Percentiles rank a stretch among this genome's conserved stretches.
phyloP scores from a whole-genome alignment of 768 basidiomycete genomes.

The Wakefieldia striispora region DNA sequence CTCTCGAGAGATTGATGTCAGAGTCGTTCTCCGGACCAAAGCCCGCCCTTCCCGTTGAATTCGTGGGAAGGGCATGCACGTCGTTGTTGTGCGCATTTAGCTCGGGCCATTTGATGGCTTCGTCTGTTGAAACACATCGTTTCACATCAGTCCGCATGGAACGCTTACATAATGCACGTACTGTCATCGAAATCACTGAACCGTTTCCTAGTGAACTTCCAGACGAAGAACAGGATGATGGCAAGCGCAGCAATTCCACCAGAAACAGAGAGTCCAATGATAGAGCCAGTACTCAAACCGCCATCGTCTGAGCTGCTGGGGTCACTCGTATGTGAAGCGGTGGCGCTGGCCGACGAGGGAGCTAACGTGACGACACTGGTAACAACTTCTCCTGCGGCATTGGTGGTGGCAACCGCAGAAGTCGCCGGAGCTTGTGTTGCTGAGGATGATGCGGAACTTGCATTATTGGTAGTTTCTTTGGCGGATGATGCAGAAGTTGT shows the following conservation, averaged over 20 bases:
- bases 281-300: slow-evolving; percentile 66
- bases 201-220: slow-evolving; percentile 85
- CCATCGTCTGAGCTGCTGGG: slow-evolving; percentile 18
- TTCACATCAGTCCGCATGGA: slow-evolving; percentile 5
- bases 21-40: slow-evolving; percentile 61
- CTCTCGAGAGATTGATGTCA: slow-evolving; percentile 54
- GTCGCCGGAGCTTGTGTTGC: not conserved
- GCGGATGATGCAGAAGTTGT: slow-evolving; percentile 1
- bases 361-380: slow-evolving; percentile 21
- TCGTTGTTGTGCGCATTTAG: slow-evolving; percentile 63
- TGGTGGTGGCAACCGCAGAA: slow-evolving; percentile 12
- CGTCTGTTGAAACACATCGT: slow-evolving; percentile 41
- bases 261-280: slow-evolving; percentile 77
- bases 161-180: slow-evolving; percentile 39
- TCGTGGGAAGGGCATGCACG: slow-evolving; percentile 64
- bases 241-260: slow-evolving; percentile 75
- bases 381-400: slow-evolving; percentile 28
- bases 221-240: slow-evolving; percentile 72
- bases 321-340: slow-evolving; percentile 23
- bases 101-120: slow-evolving; percentile 92
- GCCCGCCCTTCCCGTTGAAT: slow-evolving; percentile 68
- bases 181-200: slow-evolving; percentile 76
- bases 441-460: slow-evolving; percentile 2
- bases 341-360: slow-evolving; percentile 22
- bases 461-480: not conserved